phyloP scores from a whole-genome alignment of 495 filamentous ascomycete genomes.

The Xylaria castorea region DNA sequence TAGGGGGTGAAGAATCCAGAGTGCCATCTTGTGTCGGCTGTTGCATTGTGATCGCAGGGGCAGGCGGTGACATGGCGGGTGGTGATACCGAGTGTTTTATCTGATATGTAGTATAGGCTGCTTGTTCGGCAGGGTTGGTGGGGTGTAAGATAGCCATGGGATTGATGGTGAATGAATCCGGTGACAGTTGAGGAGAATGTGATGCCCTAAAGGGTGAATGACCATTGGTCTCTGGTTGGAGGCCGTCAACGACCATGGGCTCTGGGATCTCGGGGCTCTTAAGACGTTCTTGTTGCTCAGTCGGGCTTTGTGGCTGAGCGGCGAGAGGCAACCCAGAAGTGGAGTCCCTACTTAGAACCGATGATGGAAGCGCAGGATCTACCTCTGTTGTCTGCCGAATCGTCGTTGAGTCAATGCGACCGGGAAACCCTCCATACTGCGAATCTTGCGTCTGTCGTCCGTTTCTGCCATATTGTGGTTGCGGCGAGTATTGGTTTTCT shows the following conservation, averaged over 20 bases:
- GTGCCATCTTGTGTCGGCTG: conserved; percentile 31
- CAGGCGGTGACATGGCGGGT: conserved; percentile 29
- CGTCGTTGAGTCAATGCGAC: conserved; percentile 34
- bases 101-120: conserved; percentile 50
- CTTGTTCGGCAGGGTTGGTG: conserved; percentile 48
- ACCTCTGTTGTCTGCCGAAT: conserved; percentile 40
- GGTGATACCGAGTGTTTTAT: conserved; percentile 49
- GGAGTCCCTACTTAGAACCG: conserved; percentile 37
- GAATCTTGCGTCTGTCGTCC: conserved; percentile 35
- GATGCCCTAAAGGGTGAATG: conserved; percentile 34
- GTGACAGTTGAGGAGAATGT: conserved; percentile 39
- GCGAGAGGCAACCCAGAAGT: conserved; percentile 40
- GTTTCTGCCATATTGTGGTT: conserved; percentile 30
- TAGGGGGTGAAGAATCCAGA: conserved; percentile 14
- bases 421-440: conserved; percentile 34
- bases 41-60: conserved; percentile 36
- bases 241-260: conserved; percentile 39
- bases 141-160: conserved; percentile 57
- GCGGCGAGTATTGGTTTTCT: conserved; percentile 29
- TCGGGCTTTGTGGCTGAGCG: conserved; percentile 42
- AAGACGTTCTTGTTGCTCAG: conserved; percentile 39
- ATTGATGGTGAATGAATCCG: conserved; percentile 39
- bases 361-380: conserved; percentile 40
- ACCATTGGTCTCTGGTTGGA: conserved; percentile 30
- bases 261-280: conserved; percentile 45